A percentile compares a stretch with the other conserved stretches of the same genome.
phyloP scores from a whole-genome alignment of 2,329 filamentous ascomycete species.

The Penicillium concentricum region DNA sequence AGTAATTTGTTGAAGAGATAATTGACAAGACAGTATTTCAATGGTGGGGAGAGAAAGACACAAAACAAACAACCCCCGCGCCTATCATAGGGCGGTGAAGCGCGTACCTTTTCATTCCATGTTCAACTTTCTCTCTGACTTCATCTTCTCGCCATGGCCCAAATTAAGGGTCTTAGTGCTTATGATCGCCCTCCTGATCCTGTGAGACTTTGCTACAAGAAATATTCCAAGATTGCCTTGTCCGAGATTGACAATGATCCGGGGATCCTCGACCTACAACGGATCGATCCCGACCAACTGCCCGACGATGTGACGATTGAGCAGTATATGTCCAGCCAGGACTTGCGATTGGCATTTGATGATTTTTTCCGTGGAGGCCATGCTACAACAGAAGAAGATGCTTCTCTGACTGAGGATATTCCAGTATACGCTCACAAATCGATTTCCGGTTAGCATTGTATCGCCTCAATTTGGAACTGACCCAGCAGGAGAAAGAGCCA shows the following conservation, averaged over 20 bases:
- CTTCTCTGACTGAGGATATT: slow-evolving; percentile 25
- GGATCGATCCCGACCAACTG: slow-evolving; percentile 36
- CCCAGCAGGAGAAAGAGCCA: slow-evolving; percentile 3
- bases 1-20: slow-evolving; percentile 9
- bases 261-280: slow-evolving; percentile 57
- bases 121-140: neutral
- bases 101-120: slow-evolving; percentile 15
- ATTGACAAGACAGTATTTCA: slow-evolving; percentile 7
- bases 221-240: slow-evolving; percentile 62
- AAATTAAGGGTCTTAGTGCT: slow-evolving; percentile 60
- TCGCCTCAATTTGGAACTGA: slow-evolving; percentile 9
- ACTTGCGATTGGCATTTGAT: slow-evolving; percentile 33
- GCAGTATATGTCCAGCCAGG: slow-evolving; percentile 29
- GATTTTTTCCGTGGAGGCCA: slow-evolving; percentile 26
- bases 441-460: slow-evolving; percentile 37
- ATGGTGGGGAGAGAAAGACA: slow-evolving; percentile 28
- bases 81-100: slow-evolving; percentile 31
- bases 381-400: slow-evolving; percentile 10
- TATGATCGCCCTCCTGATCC: slow-evolving; percentile 72
- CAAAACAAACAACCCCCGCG: slow-evolving; percentile 40
- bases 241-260: slow-evolving; percentile 53
- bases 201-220: slow-evolving; percentile 73
- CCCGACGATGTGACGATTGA: slow-evolving; percentile 28
- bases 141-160: slow-evolving; percentile 27
- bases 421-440: slow-evolving; percentile 38